Conservation (phyloP, 148 eudicot species). For the Silene latifolia region DNA sequence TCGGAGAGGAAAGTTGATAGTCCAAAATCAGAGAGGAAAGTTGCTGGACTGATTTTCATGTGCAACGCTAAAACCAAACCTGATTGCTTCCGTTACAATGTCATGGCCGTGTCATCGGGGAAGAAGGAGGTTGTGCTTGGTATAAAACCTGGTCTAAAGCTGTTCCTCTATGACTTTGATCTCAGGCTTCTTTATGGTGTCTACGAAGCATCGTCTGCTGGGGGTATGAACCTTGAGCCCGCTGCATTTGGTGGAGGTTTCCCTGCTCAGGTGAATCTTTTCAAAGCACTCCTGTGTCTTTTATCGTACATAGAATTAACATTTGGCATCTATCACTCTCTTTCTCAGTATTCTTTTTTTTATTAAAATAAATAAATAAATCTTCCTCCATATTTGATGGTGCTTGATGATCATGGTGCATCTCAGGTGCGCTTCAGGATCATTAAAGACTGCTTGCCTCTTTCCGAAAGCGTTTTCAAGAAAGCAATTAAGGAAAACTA, state of each 20-base stretch:
- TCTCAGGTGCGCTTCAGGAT: constrained; percentile 68
- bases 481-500: constrained; percentile 68
- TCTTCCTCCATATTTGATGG: neutral
- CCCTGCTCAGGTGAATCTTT: constrained; percentile 66
- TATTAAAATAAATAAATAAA: neutral
- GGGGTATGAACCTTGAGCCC: constrained; percentile 80
- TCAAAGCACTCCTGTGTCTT: neutral
- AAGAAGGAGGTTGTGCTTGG: constrained; percentile 55
- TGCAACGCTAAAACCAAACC: constrained; percentile 74
- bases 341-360: neutral
- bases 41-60: constrained; percentile 75
- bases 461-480: constrained; percentile 62
- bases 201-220: constrained; percentile 57
- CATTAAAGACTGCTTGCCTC: constrained; percentile 56
- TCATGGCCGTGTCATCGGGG: constrained; percentile 57
- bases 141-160: constrained; percentile 61
- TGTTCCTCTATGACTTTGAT: constrained; percentile 78
- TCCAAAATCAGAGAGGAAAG: constrained; percentile 21
- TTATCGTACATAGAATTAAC: neutral
- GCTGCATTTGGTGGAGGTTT: constrained; percentile 75
- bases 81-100: constrained; percentile 60
- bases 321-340: neutral
- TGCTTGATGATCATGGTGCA: constrained; percentile 3
- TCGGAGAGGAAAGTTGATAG: constrained; percentile 29
- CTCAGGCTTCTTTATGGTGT: constrained; percentile 65